Evolutionary conservation across 306 rosid genomes (phyloP), one percentile per base, ranked within the genome.

Genomic region (Rosa chinensis): DNA sequence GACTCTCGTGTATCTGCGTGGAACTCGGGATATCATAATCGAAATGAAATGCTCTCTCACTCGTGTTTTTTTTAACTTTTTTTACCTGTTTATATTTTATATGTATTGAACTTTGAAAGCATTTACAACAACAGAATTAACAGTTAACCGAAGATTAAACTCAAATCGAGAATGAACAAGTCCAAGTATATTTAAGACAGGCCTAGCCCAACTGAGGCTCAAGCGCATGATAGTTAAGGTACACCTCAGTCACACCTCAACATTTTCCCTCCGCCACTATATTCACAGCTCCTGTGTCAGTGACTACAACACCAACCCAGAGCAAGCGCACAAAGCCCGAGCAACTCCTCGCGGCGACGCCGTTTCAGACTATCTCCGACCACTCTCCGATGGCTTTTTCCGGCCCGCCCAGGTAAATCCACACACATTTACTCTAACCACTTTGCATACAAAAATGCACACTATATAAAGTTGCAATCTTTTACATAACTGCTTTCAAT

Each of bases 341-440:
- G 39, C 25, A 61, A 42, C 58, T 45, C 32, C 10, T 66, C 9
- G 70, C 23, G 8, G 43, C 70, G 78, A 25, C 78, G 44, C 70
- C 44, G 70, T 75, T 12, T 43, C 28, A 10, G 12, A 1, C 49
- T 13, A 4, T 67, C 67, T 67, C 79, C 78, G 74, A 66, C 78
- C 50, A 25, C 78, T 77, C 66, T 52, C 79, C 58, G 61, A 83
- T 83, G 86, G 69, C 76, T 67, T 18, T 64, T 39, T 66, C 82
- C 52, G 66, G 25, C n/a, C 21, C 43, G 10, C 17, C 77, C 50
- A 59, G 83, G 86, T 83, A 83, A 44, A 4, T 8, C 44, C n/a
- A 37, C 71, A 6, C 37, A 23, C 67, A 21, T 44, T 42, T 52
- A 35, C 62, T 39, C 47, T 17, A 14, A 23, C 70, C 66, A 10